Base-by-base conservation (phyloP, 768 basidiomycete species). In the Sarcodon aspratus region DNA sequence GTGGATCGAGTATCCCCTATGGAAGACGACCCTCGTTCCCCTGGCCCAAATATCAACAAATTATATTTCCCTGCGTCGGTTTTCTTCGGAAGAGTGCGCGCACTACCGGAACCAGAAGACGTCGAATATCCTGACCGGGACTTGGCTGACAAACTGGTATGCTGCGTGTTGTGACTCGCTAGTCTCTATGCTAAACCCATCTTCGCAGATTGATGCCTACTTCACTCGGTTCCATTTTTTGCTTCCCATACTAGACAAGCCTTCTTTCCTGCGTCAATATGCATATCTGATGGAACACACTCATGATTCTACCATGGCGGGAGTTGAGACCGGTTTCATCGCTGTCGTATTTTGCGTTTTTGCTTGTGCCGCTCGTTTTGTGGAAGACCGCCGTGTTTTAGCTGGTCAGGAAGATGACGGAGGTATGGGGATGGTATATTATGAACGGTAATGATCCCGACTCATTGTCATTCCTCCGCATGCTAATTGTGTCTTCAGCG, bases 381-480 rank as follows among this genome's bases (percentile, higher is more conserved):
- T 92, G 12, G 76, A 83, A 46, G 90, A 91, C 61, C 68, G 76
- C 18, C 80, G 88, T 45, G 63, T 89, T 45, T 59, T 69, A 37
- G 27, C 40, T 27, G 40, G 40, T 17, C 69, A 67, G 47, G 74
- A 72, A 33, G 85, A 86, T 54, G 85, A 85, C 52, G 88, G 84
- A 44, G 90, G 88, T 15, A 84, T 89, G 77, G 89, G 86, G 31
- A 87, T 90, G 88, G 72, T 86, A 12, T 92, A 80, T 63, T 90
- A 90, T 62, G 89, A 92, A 69, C 80, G 86, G 85, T 89, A 64
- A 34, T 78, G 60, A 13, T 27, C 51, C n/a, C 17, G 10, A 11
- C 9, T 18, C 32, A 33, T 43, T 44, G 27, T 27, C 46, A 50
- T 9, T 47, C 40, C 35, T 36, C 3, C 36, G 18, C 17, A 10